Evolutionary conservation across 2,329 filamentous ascomycete species (phyloP), one percentile per base, ranked within the genome.

Genomic region (Waltergamsia citrina): DNA sequence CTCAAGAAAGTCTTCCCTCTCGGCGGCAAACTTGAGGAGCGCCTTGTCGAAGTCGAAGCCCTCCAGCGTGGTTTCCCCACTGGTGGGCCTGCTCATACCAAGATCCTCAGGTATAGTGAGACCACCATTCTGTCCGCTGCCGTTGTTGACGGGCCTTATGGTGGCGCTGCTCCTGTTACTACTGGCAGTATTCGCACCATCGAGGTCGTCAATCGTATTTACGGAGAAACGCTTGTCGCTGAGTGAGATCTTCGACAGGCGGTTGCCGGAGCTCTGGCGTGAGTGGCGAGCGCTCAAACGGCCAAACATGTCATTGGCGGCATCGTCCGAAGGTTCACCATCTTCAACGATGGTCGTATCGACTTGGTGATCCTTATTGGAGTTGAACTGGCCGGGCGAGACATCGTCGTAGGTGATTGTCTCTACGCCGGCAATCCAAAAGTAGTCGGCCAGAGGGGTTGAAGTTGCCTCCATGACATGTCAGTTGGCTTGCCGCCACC

Each of bases 11-110:
- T 81, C 82, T 49, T 98, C 92, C 43, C 92, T 73, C 63, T 96
- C 90, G n/a, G 81, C 82, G 29, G 92, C 87, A 56, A 98, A 98
- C 61, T 95, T 96, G 49, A 87, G 65, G 45, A 98, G 69, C 18
- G 92, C 90, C 51, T 84, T 80, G 53, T 96, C 92, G 50, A 98
- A 98, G 56, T 96, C 92, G 50, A 85, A 86, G 51, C 94, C 86
- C 38, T 59, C 62, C 22, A 64, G 46, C 24, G 46, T 43, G 28
- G 52, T 46, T 25, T 57, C 57, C 16, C 55, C 53, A 27, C 53
- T 53, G 24, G 50, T 42, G 26, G 11, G 18, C 11, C 14, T 22
- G 10, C 10, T 12, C 12, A 7, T n/a, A 7, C 28, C 25, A 28
- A 10, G n/a, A n/a, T n/a, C 17, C n/a, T 35, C 34, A 18, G 30